Percentiles rank a stretch among this genome's conserved stretches.
phyloP scores from a whole-genome alignment of 1,139 yeast genomes.

The Candida gigantensis region DNA sequence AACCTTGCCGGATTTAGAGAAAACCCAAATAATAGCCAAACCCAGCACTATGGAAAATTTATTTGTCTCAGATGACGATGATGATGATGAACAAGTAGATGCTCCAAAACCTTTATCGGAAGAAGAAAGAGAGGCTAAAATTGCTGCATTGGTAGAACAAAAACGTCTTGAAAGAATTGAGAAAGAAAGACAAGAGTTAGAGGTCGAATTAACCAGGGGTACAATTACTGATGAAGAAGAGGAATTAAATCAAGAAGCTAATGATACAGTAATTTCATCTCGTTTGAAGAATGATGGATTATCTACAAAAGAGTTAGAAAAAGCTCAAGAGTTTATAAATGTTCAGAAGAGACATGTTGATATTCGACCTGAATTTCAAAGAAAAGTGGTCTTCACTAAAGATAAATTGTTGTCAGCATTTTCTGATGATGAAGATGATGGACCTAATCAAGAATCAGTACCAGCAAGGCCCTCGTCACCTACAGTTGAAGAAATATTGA shows the following conservation, averaged over 20 bases:
- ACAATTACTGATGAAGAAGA: conserved; percentile 46
- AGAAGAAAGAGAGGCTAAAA: conserved; percentile 25
- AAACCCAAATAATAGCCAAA: conserved; percentile 6
- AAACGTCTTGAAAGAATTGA: conserved; percentile 23
- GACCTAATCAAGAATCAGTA: no score
- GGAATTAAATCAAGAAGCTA: conserved; percentile 28
- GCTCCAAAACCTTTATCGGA: conserved; percentile 14
- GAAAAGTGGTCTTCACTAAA: conserved; percentile 30
- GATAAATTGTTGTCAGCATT: conserved; percentile 36
- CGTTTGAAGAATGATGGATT: conserved; percentile 12
- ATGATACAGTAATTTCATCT: conserved; percentile 22
- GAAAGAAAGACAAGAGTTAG: conserved; percentile 22
- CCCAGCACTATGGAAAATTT: conserved; percentile 4
- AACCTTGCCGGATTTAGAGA: neutral
- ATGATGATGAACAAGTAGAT: conserved; percentile 13
- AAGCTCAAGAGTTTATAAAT: conserved; percentile 38
- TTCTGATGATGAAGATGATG: conserved; percentile 29
- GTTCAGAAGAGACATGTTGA: conserved; percentile 36
- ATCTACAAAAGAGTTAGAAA: conserved; percentile 30
- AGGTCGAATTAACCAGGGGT: conserved; percentile 35
- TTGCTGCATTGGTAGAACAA: conserved; percentile 24
- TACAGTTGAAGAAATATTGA: conserved; percentile 9
- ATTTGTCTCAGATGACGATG: conserved; percentile 12
- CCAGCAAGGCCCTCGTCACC: conserved; percentile 12
- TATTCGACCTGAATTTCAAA: conserved; percentile 37